phyloP scores from a whole-genome alignment of 257 asterid genomes.

The Solanum medicagineum region DNA sequence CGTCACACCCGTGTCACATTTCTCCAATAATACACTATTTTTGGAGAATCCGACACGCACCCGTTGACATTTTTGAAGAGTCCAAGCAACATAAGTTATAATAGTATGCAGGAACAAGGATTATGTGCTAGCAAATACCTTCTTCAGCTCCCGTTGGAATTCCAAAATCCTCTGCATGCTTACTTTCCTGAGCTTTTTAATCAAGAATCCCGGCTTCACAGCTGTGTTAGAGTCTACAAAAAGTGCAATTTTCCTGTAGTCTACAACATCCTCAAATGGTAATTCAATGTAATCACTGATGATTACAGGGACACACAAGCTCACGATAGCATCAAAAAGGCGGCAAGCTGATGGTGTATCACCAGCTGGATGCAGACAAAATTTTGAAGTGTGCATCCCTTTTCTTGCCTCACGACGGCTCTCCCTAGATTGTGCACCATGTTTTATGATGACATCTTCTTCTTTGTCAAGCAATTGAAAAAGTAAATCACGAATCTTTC shows the following conservation, averaged over 20 bases:
- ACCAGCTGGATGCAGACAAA: conserved; percentile 98
- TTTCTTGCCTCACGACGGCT: conserved; percentile 83
- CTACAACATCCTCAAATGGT: conserved; percentile 90
- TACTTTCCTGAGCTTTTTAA: conserved; percentile 54
- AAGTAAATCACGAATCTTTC: conserved; percentile 81
- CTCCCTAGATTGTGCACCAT: conserved; percentile 93
- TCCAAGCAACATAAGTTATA: too few relatives aligned
- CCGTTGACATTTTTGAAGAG: too few relatives aligned
- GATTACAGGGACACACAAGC: conserved; percentile 90
- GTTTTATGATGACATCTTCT: conserved; percentile 62
- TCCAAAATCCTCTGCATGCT: conserved; percentile 46
- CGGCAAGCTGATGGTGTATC: conserved; percentile 99
- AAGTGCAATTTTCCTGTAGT: conserved; percentile 78
- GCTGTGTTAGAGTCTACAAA: conserved; percentile 72
- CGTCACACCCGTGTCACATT: too few relatives aligned
- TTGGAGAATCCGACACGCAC: too few relatives aligned
- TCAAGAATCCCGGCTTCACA: conserved; percentile 59
- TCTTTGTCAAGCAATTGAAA: conserved; percentile 88
- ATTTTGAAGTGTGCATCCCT: conserved; percentile 89
- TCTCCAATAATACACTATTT: too few relatives aligned
- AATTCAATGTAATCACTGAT: conserved; percentile 83
- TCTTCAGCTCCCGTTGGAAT: conserved; percentile 61
- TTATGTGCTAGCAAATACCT: conserved; percentile 29
- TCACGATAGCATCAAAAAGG: conserved; percentile 93
- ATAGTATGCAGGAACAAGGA: not conserved